Evolutionary conservation across 495 filamentous ascomycete genomes (phyloP).

Genomic region (Xeromyces bisporus): DNA sequence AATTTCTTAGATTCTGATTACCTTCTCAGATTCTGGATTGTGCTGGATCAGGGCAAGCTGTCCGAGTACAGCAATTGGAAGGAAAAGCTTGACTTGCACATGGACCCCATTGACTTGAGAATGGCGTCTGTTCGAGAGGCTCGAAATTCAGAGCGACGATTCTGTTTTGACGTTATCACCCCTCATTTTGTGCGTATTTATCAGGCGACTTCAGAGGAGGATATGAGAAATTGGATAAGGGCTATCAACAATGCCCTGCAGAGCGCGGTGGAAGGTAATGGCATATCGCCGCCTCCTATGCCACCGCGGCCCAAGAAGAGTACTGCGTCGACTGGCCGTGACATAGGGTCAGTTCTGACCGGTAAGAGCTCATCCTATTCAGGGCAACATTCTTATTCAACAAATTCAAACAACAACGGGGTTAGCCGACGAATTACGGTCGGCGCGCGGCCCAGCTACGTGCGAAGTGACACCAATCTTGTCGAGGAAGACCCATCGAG

Average conservation of each 20-base stretch:
- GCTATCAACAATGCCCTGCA: constrained; percentile 96
- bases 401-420: constrained; percentile 31
- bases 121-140: constrained; percentile 95
- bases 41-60: constrained; percentile 85
- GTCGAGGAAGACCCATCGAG: constrained; percentile 72
- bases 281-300: constrained; percentile 27
- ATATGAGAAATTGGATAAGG: constrained; percentile 93
- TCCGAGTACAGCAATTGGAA: constrained; percentile 99
- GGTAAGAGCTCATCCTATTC: constrained; percentile 78
- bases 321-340: constrained; percentile 42
- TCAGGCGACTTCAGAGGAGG: constrained; percentile 92
- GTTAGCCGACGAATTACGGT: constrained; percentile 77
- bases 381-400: constrained; percentile 38
- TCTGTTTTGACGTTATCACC: constrained; percentile 97
- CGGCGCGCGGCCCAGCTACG: constrained; percentile 64
- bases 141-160: constrained; percentile 81
- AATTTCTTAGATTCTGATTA: constrained; percentile 7
- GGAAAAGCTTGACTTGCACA: constrained; percentile 86
- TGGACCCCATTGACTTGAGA: constrained; percentile 93
- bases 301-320: constrained; percentile 29
- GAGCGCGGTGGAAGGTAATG: constrained; percentile 78
- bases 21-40: constrained; percentile 76
- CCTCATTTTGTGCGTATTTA: constrained; percentile 94
- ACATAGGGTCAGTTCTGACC: constrained; percentile 81
- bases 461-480: constrained; percentile 44